Base-by-base conservation (phyloP, 2,329 filamentous ascomycete genomes). In the Fusarium sp. region DNA sequence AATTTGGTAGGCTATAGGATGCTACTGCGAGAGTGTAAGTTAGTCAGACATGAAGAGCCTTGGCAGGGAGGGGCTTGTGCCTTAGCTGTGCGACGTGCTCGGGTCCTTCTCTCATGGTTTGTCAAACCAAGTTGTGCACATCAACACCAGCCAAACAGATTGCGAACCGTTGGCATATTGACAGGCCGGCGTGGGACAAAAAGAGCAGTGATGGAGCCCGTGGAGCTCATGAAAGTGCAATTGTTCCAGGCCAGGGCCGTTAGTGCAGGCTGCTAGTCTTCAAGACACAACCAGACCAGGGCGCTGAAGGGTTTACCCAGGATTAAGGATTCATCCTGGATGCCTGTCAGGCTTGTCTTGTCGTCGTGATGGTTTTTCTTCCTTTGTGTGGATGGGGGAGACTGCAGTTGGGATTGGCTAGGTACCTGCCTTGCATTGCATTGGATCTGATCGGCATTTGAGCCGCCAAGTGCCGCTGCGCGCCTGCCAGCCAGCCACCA, bases 401-500 rank as follows among this genome's bases (percentile, higher is more conserved):
- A 40, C 53, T 66, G 57, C 40, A 38, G 47, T 54, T 40, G 44
- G 64, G 53, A 72, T 72, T 71, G 70, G 67, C 42, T 43, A 36
- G 28, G 26, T 36, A 31, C 39, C n/a, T 58, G 36, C 45, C 51
- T 63, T 63, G 51, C 51, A 57, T 50, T 57, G 51, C 53, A 58
- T 55, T 56, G 52, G 46, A 67, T 68, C 66, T 57, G 44, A 65
- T 65, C 57, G 59, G 50, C 57, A 58, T 50, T 43, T 71, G 57
- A 64, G 60, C 67, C 61, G 55, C 58, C 56, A 66, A 72, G 64
- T 71, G 61, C 70, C 57, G 62, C 55, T 49, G 38, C 47, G 21
- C 34, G 28, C 36, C 59, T 55, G 13, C 26, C 59, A 55, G 50
- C 39, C 44, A 54, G 39, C 39, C 57, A 63, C 34, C 26, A 36